Base-by-base conservation (phyloP, 2,329 filamentous ascomycete genomes). In the Diaporthe eres region DNA sequence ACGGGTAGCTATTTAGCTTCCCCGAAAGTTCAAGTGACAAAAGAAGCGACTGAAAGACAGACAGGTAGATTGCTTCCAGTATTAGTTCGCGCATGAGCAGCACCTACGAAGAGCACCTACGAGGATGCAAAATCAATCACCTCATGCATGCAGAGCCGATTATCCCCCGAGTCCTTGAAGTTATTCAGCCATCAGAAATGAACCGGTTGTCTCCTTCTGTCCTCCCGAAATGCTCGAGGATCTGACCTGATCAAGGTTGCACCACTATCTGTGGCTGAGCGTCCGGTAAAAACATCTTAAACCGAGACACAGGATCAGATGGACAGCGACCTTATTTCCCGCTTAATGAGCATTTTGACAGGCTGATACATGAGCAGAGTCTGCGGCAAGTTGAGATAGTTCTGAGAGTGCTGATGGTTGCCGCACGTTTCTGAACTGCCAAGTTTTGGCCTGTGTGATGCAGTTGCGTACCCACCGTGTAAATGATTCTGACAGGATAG, bases 281-380 rank as follows among this genome's bases (percentile, higher is more conserved):
- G 47, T 7, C 47, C 15, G 10, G 28, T 34, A 25, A 34, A 25
- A n/a, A 39, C 8, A 15, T 15, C 15, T 19, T 4, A 9, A 37
- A 8, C 8, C 4, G n/a, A 31, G n/a, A 39, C 3, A 51, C 28
- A 17, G 10, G 22, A 39, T 19, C 17, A 51, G 28, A n/a, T 19
- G 5, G 47, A 19, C 19, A 37, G 3, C 1, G 1, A 8, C 5
- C 9, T 19, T 3, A 17, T 5, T 1, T 25, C 2, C 2, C 22
- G 25, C 4, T 13, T 25, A 0, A 12, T 39, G 3, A 6, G 17
- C 3, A 5, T 25, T 51, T 17, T 25, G 12, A 51, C 19, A 22
- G 25, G 25, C 22, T 31, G 8, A 12, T 28, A n/a, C 13, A 63
- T 44, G 28, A 25, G n/a, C 17, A 31, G 12, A 19, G n/a, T n/a